Evolutionary conservation across 768 basidiomycete genomes (phyloP).

Genomic region (Boletellus ananas): DNA sequence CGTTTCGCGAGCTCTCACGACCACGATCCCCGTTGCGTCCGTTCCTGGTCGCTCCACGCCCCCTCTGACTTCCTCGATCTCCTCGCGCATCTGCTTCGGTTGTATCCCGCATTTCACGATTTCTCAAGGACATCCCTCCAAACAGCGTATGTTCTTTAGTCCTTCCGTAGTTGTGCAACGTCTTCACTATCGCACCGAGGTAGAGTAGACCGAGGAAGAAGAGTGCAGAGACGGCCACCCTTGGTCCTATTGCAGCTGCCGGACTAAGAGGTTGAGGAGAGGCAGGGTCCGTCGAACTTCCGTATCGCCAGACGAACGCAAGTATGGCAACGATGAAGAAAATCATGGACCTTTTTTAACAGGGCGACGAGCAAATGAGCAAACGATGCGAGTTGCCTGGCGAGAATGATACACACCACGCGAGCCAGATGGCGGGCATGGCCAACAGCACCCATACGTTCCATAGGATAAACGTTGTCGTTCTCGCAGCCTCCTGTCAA

Average conservation of each 20-base stretch:
- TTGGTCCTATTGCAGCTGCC: slow-evolving; percentile 43
- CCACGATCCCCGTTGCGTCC: neutral
- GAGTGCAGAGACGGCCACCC: slow-evolving; percentile 52
- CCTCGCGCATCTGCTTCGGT: neutral
- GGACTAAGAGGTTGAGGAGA: slow-evolving; percentile 36
- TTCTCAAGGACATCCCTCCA: neutral
- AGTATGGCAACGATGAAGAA: slow-evolving; percentile 61
- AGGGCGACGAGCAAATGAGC: neutral
- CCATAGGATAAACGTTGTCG: slow-evolving; percentile 49
- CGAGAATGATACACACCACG: slow-evolving; percentile 43
- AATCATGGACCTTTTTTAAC: slow-evolving; percentile 57
- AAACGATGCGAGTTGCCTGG: neutral
- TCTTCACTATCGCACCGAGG: slow-evolving; percentile 56
- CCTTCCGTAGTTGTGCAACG: slow-evolving; percentile 56
- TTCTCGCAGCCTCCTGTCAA: slow-evolving; percentile 53
- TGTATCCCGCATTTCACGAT: neutral
- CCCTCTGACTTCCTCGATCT: slow-evolving; percentile 6
- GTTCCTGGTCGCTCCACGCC: neutral
- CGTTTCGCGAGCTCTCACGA: slow-evolving; percentile 6
- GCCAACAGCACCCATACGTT: slow-evolving; percentile 70
- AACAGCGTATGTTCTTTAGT: neutral
- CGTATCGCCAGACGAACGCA: slow-evolving; percentile 64
- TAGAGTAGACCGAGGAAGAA: slow-evolving; percentile 60
- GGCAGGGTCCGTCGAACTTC: slow-evolving; percentile 40
- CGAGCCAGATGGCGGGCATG: slow-evolving; percentile 66